Percentiles rank a stretch among this genome's conserved stretches.
Conservation (phyloP, 768 basidiomycete species). For the Crassisporium funariophilum region DNA sequence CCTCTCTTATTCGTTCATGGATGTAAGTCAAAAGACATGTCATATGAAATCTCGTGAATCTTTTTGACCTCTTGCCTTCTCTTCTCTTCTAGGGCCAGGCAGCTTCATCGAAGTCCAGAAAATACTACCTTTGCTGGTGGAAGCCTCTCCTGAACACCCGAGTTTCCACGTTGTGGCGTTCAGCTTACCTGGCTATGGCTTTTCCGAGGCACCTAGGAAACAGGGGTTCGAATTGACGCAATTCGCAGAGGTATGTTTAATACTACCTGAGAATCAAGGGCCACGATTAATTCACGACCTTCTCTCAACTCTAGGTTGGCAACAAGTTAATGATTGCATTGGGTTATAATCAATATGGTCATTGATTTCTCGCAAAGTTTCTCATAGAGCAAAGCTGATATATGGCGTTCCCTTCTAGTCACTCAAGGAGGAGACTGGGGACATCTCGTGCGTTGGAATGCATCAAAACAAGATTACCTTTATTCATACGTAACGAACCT, state of each 20-base stretch:
- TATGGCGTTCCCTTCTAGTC: slow-evolving; percentile 22
- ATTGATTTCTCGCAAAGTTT: not conserved
- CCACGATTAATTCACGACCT: slow-evolving; percentile 49
- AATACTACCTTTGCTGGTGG: slow-evolving; percentile 52
- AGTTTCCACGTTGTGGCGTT: slow-evolving; percentile 64
- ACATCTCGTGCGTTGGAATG: slow-evolving; percentile 22
- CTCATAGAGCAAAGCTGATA: no score
- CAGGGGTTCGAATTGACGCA: slow-evolving; percentile 49
- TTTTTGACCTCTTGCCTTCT: no score
- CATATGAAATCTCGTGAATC: no score
- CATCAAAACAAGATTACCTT: slow-evolving; percentile 14
- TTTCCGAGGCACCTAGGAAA: slow-evolving; percentile 55
- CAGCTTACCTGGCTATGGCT: slow-evolving; percentile 62
- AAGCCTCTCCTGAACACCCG: slow-evolving; percentile 42
- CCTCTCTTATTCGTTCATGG: slow-evolving; percentile 63
- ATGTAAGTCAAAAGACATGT: slow-evolving; percentile 40
- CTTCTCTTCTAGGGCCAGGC: slow-evolving; percentile 52
- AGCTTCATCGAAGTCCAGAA: slow-evolving; percentile 57
- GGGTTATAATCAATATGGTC: slow-evolving; percentile 52
- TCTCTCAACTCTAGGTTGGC: slow-evolving; percentile 9
- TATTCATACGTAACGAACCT: slow-evolving; percentile 7
- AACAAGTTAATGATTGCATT: slow-evolving; percentile 51
- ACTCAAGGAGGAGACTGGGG: slow-evolving; percentile 55
- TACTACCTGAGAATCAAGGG: slow-evolving; percentile 50
- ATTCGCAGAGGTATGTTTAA: slow-evolving; percentile 48